A percentile compares a stretch with the other conserved stretches of the same genome.
Evolutionary conservation across 306 rosid genomes (phyloP).

Genomic region (Abrus precatorius): DNA sequence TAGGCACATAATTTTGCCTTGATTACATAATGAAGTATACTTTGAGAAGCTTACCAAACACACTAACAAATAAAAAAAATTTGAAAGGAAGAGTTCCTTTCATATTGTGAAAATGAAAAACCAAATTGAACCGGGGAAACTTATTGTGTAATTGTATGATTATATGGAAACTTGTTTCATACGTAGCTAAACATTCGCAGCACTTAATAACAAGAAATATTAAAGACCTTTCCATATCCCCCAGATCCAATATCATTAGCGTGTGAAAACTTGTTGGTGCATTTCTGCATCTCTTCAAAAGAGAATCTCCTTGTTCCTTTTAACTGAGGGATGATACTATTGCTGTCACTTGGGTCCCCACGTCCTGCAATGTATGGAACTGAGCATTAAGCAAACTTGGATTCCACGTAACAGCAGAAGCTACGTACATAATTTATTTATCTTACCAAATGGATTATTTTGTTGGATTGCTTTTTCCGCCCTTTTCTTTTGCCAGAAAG

Average conservation of each 20-base stretch:
- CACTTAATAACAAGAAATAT: not conserved
- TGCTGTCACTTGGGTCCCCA: slow-evolving; percentile 49
- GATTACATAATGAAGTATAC: not conserved
- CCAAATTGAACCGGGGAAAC: not conserved
- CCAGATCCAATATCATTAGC: slow-evolving; percentile 66
- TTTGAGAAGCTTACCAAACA: not conserved
- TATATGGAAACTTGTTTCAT: not conserved
- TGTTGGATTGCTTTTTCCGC: slow-evolving; percentile 54
- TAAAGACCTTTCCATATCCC: slow-evolving; percentile 69
- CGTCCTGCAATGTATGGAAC: slow-evolving; percentile 32
- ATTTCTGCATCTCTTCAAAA: slow-evolving; percentile 62
- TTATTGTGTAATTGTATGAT: not conserved
- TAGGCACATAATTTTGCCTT: not conserved
- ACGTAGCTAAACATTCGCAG: not conserved
- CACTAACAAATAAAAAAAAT: not conserved
- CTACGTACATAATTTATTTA: not conserved
- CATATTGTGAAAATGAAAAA: not conserved
- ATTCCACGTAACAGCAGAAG: not conserved
- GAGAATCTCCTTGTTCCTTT: slow-evolving; percentile 64
- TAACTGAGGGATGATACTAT: slow-evolving; percentile 55
- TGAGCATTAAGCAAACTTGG: not conserved
- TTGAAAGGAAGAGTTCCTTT: not conserved
- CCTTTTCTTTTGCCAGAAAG: slow-evolving; percentile 56
- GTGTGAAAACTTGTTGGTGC: slow-evolving; percentile 59
- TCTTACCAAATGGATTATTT: slow-evolving; percentile 52